Base-by-base conservation (phyloP, 257 asterid genomes). In the Solanum lignicaule region DNA sequence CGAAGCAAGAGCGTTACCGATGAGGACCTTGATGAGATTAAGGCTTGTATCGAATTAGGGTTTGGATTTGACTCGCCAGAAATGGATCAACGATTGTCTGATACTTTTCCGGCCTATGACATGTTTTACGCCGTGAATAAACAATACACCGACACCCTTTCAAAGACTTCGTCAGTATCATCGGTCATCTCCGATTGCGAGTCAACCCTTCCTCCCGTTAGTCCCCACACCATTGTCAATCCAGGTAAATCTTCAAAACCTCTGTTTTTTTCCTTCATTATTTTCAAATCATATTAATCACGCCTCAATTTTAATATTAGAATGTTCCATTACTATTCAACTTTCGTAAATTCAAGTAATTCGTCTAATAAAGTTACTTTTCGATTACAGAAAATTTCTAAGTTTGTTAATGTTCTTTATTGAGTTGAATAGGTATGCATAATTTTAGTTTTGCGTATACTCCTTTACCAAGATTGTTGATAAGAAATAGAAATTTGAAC, bases 21-120 rank as follows among this genome's bases (percentile, higher is more conserved):
- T 9, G 98, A 94, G n/a, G 98, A 95, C 83, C 92, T 95, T 2
- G 95, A 94, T n/a, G 98, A 95, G 83, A 91, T 95, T 68, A 94
- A 91, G 72, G 98, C 97, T 11, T 94, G 98, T 88, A 91, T 95
- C 21, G 97, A 95, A 75, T 93, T 95, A 23, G 98, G 98, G 1
- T 95, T 93, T 86, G 93, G 94, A 29, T 94, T 95, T 16, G 95
- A 94, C 78, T 95, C 96, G 4, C 95, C 94, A 2, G 94, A 93
- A 71, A 94, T 95, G 89, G 98, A 94, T 86, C 91, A 89, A 81
- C 94, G 97, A 3, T 87, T 95, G 84, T 93, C 93, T 65, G 95
- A 94, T 58, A 91, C 98, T 84, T 90, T 95, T 32, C 97, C 98
- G 58, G 98, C 98, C 2, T 95, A 95, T 55, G 95, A 92, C 73